phyloP scores from a whole-genome alignment of 805 yeast species.

The Yamadazyma nakazawae region DNA sequence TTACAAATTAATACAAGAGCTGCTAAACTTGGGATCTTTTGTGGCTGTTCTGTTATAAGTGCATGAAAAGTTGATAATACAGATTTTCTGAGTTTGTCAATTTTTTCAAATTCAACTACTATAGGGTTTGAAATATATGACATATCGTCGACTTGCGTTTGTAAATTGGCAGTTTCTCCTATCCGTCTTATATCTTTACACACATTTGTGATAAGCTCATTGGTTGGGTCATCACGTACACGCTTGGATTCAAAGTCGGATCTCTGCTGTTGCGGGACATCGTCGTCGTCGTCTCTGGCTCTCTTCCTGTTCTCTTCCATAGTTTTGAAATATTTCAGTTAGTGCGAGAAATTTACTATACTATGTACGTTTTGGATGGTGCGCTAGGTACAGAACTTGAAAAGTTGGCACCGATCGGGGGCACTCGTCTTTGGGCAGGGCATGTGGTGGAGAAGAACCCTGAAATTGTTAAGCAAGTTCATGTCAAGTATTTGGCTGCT shows the following conservation, averaged over 20 bases:
- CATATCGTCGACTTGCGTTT: conserved; percentile 45
- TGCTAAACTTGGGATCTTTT: conserved; percentile 72
- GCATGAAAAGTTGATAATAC: conserved; percentile 65
- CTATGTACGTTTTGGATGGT: conserved; percentile 45
- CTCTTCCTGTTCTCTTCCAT: conserved; percentile 12
- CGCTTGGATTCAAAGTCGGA: conserved; percentile 30
- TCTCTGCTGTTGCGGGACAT: conserved; percentile 17
- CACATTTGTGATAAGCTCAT: conserved; percentile 40
- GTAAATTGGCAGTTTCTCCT: conserved; percentile 41
- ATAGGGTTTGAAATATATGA: conserved; percentile 68
- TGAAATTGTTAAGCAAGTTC: conserved; percentile 43
- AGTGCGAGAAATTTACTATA: neutral
- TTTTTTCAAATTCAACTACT: conserved; percentile 60
- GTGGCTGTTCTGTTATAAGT: conserved; percentile 83
- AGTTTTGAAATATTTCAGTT: neutral
- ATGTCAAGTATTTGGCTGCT: conserved; percentile 45
- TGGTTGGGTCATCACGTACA: conserved; percentile 39
- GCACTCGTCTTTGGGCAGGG: conserved; percentile 57
- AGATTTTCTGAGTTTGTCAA: conserved; percentile 55
- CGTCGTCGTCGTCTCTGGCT: conserved; percentile 16
- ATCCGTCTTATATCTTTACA: conserved; percentile 44
- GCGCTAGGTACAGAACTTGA: conserved; percentile 66
- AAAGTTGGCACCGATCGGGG: conserved; percentile 29
- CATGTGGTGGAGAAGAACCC: conserved; percentile 46
- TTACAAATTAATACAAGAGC: conserved; percentile 65